Base-by-base conservation (phyloP, 2,329 filamentous ascomycete species). In the Phaeosphaeriaceae sp. region DNA sequence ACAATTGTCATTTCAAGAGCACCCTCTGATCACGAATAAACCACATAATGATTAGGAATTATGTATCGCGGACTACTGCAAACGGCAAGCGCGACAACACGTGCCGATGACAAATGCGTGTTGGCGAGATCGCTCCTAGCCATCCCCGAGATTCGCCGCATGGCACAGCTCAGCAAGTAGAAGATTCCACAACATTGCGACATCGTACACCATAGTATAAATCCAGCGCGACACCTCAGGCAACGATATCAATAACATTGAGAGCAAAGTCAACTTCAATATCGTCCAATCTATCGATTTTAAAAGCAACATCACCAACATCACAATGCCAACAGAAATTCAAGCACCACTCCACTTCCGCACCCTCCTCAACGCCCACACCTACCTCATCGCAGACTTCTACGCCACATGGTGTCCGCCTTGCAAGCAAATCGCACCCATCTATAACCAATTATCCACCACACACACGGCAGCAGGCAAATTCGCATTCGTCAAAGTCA, bases 401-500 rank as follows among this genome's bases (percentile, higher is more conserved):
- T 83, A 81, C 69, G 83, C 83, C 15, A 81, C 80, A 62, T 86
- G 85, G 84, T 86, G 85, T 67, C 83, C 83, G 1, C 84, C 84
- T 17, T 86, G 84, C 78, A 84, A 84, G 69, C 77, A 80, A 54
- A 84, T 86, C 56, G 79, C 80, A 0, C 84, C 84, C 49, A 74
- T 82, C 61, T 82, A 85, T 72, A 78, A 80, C 50, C 79, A 84
- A 65, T 79, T 86, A 62, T 83, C 83, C 63, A 77, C 79, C 20
- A 69, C 79, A n/a, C 80, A 85, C 69, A 58, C 76, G 27, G 76
- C 80, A 25, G 70, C 79, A 0, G 76, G 76, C 21, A 78, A 76
- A 31, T 76, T 86, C 25, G 78, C 77, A 2, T 86, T 86, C 68
- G 78, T 81, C 58, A 85, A 86, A 72, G 78, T 86, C 51, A 83